These are phyloP conservation scores for Metschnikowia drakensbergensis DNA, from an alignment of 805 yeast genomes.

Conservation along the genomic window DNA sequence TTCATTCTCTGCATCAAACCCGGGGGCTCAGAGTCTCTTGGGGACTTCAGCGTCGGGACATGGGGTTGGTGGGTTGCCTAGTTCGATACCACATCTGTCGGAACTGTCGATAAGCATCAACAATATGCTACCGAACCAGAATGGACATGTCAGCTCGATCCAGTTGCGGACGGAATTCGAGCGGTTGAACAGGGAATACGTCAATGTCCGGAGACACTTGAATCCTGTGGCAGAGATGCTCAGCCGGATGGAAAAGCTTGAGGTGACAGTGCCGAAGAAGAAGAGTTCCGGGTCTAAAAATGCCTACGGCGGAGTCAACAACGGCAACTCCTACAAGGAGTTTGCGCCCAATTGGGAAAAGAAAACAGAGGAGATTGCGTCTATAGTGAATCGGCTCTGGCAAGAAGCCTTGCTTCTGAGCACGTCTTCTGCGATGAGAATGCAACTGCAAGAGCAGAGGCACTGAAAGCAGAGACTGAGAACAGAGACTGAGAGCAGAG, in stretches of 20 bases:
- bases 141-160: slow-evolving; percentile 43
- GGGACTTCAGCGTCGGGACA: neutral
- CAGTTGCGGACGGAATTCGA: slow-evolving; percentile 75
- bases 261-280: slow-evolving; percentile 24
- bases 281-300: slow-evolving; percentile 9
- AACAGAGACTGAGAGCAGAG: no score
- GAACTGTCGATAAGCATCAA: slow-evolving; percentile 6
- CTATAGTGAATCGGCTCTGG: slow-evolving; percentile 33
- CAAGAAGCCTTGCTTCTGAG: slow-evolving; percentile 33
- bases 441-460: slow-evolving; percentile 5
- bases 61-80: neutral
- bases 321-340: slow-evolving; percentile 33
- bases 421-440: slow-evolving; percentile 12
- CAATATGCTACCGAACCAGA: slow-evolving; percentile 20
- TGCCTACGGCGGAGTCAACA: slow-evolving; percentile 8
- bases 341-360: slow-evolving; percentile 31
- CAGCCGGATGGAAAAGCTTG: slow-evolving; percentile 40
- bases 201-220: slow-evolving; percentile 60
- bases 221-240: slow-evolving; percentile 70
- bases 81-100: neutral
- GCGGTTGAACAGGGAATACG: slow-evolving; percentile 67
- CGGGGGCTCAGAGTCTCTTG: neutral
- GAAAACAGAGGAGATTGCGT: slow-evolving; percentile 26
- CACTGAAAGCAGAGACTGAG: neutral
- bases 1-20: neutral